These are phyloP conservation scores for Cladophialophora exuberans DNA, from an alignment of 2,329 filamentous ascomycete species.

Conservation along the genomic window DNA sequence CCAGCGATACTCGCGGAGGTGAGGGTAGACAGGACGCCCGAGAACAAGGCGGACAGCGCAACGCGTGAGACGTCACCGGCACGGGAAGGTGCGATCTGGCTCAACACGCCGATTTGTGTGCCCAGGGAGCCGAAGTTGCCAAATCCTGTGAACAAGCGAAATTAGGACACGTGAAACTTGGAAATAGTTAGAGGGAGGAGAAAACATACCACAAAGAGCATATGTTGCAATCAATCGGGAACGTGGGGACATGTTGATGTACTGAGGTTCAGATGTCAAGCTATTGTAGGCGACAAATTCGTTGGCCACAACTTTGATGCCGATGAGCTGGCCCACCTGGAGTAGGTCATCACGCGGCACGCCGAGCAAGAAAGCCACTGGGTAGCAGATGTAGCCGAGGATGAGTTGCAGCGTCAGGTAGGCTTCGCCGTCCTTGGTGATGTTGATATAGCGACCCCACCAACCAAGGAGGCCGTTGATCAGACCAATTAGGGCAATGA, in stretches of 20 bases:
- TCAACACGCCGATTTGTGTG: constrained; percentile 85
- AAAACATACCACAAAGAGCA: constrained; percentile 66
- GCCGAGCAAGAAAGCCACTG: constrained; percentile 78
- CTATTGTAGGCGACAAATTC: constrained; percentile 74
- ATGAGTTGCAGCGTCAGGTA: constrained; percentile 75
- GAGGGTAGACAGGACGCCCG: constrained; percentile 77
- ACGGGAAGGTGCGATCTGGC: constrained; percentile 75
- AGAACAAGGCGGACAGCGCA: constrained; percentile 75
- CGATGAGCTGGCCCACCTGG: constrained; percentile 77
- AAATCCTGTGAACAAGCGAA: constrained; percentile 56
- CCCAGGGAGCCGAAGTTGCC: constrained; percentile 87
- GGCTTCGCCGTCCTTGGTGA: constrained; percentile 58
- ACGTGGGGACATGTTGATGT: constrained; percentile 65
- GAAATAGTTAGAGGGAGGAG: background rate
- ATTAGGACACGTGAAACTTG: constrained; percentile 5
- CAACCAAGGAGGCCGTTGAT: constrained; percentile 78
- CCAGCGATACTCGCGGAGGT: constrained; percentile 78
- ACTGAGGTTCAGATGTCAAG: constrained; percentile 58
- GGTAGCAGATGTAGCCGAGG: constrained; percentile 76
- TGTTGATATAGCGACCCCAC: constrained; percentile 80
- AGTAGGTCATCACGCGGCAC: constrained; percentile 72
- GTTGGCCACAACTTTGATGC: constrained; percentile 83
- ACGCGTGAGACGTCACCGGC: constrained; percentile 75
- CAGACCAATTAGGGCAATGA: constrained; percentile 75
- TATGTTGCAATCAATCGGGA: constrained; percentile 84